phyloP scores from a whole-genome alignment of 179 eudicot genomes.

The Silene coronaria region DNA sequence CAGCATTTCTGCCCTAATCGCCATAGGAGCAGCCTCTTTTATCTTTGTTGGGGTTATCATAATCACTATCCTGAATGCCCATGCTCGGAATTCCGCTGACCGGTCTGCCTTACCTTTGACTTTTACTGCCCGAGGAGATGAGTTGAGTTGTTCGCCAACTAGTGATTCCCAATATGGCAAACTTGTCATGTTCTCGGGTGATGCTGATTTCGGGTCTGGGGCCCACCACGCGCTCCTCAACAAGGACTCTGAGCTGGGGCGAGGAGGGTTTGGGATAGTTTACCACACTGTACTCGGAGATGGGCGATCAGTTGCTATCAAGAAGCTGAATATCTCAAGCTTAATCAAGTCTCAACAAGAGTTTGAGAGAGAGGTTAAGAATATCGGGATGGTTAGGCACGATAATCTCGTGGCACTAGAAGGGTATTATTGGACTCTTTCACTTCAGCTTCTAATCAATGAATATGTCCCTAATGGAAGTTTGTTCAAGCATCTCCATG shows the following conservation, averaged over 20 bases:
- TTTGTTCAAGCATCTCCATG: conserved; percentile 65
- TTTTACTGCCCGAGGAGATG: conserved; percentile 48
- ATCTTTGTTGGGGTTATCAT: conserved; percentile 70
- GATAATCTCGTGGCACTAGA: conserved; percentile 58
- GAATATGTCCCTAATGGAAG: conserved; percentile 54
- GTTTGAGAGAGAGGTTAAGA: conserved; percentile 67
- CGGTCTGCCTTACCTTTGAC: conserved; percentile 42
- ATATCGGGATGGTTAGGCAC: conserved; percentile 57
- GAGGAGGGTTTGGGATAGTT: conserved; percentile 86
- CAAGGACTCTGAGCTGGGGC: conserved; percentile 74
- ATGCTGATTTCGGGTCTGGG: conserved; percentile 57
- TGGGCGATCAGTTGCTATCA: conserved; percentile 73
- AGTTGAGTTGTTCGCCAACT: conserved; percentile 56
- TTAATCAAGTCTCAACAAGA: conserved; percentile 73
- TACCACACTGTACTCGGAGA: conserved; percentile 53
- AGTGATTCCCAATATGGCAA: conserved; percentile 70
- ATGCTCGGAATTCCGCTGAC: conserved; percentile 42
- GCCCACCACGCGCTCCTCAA: conserved; percentile 63
- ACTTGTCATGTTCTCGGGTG: conserved; percentile 81
- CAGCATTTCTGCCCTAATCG: conserved; percentile 71
- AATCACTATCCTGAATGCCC: conserved; percentile 61
- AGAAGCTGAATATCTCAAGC: conserved; percentile 73
- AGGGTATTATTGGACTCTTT: conserved; percentile 83
- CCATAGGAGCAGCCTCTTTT: conserved; percentile 77
- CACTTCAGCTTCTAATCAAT: conserved; percentile 66